Evolutionary conservation across 208 protist species (phyloP), one percentile per base, ranked within the genome.

Genomic region (Naegleria lovaniensis): DNA sequence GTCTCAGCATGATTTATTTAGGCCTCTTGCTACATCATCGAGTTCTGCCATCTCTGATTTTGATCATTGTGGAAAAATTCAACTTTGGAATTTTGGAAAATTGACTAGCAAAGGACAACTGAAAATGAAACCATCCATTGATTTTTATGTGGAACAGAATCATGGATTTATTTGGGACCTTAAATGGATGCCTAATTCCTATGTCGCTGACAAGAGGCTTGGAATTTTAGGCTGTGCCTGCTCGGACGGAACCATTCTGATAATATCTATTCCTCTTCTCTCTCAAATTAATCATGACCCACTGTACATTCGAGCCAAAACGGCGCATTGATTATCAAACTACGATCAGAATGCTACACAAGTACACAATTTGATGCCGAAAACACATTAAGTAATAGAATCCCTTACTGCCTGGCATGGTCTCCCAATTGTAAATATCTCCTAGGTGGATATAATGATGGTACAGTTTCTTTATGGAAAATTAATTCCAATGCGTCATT

Each of bases 21-120:
- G 25, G 25, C 25, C 58, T 29, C 43, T 48, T 7, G 43, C 5
- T 1, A 75, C 58, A n/a, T 5, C 25, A 29, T n/a, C 13, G 4
- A 75, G 16, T 75, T 2, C 19, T 75, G 16, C 25, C 25, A n/a
- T 75, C 13, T 75, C 58, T n/a, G 58, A 75, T 75, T 75, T n/a
- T 75, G 58, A 75, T 75, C 58, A 75, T 75, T 75, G 58, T 75
- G 25, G 58, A n/a, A 75, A 75, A 75, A 75, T 75, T 75, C 58
- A 75, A 29, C 13, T 75, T 75, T 75, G 58, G 58, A 75, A 75
- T 75, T 16, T 75, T 75, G 58, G 58, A 75, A 75, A 22, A 22
- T 75, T 75, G 25, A 75, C 3, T 75, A n/a, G 19, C 13, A 75
- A 75, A n/a, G 58, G 58, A 75, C 13, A 16, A 75, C 1, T 16